Conservation (phyloP, 345 rosid species). For the Mangifera indica region DNA sequence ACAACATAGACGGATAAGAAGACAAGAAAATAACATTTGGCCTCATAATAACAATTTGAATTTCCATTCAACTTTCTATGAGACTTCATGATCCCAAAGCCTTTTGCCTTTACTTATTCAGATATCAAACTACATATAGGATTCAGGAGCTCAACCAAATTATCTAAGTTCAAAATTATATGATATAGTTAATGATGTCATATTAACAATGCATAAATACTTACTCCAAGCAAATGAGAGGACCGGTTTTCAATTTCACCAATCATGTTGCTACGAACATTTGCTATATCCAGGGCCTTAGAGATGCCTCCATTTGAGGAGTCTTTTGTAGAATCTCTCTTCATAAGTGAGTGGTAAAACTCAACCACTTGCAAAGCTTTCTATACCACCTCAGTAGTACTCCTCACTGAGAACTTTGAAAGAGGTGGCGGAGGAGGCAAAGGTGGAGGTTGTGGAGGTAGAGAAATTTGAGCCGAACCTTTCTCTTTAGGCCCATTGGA, state of each 20-base stretch:
- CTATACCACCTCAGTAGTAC: conserved; percentile 44
- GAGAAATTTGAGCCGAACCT: conserved; percentile 35
- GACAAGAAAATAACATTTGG: background rate
- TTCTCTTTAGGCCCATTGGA: conserved; percentile 40
- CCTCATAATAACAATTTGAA: background rate
- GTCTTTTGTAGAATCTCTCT: conserved; percentile 71
- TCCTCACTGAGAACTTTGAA: conserved; percentile 41
- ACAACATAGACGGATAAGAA: background rate
- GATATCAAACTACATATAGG: background rate
- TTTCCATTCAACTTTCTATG: background rate
- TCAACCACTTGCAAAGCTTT: conserved; percentile 77
- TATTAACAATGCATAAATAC: conserved; percentile 17
- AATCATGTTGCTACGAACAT: conserved; percentile 74
- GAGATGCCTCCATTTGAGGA: conserved; percentile 50
- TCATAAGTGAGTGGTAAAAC: conserved; percentile 83
- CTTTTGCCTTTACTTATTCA: background rate
- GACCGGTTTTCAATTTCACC: conserved; percentile 78
- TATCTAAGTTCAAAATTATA: background rate
- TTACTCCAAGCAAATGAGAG: conserved; percentile 74
- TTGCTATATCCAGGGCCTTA: conserved; percentile 56
- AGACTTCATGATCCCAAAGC: background rate
- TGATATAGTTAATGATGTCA: background rate
- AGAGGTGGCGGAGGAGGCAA: conserved; percentile 58
- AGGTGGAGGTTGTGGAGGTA: conserved; percentile 57
- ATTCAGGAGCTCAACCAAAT: background rate